Conservation (phyloP, 2,329 filamentous ascomycete genomes). For the Aureobasidium sp. region DNA sequence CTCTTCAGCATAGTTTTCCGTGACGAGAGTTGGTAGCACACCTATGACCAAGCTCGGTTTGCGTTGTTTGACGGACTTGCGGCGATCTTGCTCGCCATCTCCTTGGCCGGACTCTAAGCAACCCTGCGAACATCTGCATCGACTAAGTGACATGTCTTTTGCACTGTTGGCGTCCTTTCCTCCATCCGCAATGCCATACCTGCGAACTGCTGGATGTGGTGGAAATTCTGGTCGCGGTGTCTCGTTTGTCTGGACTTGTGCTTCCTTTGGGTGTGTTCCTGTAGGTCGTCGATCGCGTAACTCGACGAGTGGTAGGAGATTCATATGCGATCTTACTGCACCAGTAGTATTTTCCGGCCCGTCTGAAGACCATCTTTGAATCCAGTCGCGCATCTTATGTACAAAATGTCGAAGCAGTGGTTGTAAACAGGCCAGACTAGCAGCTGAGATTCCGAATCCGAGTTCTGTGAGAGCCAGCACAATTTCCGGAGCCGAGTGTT, state of each 20-base stretch:
- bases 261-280: not conserved
- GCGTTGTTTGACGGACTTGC: not conserved
- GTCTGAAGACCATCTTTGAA: not conserved
- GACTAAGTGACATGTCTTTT: not conserved
- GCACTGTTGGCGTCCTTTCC: not conserved
- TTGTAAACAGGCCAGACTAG: slow-evolving; percentile 26
- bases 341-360: not conserved
- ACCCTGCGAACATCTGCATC: not conserved
- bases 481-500: slow-evolving; percentile 16
- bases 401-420: slow-evolving; percentile 20
- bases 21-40: not conserved
- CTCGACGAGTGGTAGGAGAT: not conserved
- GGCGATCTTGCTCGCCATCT: not conserved
- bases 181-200: not conserved
- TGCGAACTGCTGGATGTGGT: not conserved
- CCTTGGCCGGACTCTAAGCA: not conserved
- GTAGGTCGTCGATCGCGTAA: not conserved
- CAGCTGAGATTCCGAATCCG: slow-evolving; percentile 27
- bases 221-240: not conserved
- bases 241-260: not conserved
- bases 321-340: not conserved
- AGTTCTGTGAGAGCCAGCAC: slow-evolving; percentile 24
- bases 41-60: not conserved
- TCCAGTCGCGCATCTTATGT: not conserved
- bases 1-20: not conserved